These are phyloP conservation scores for Cymbopogon flexuosus DNA, from an alignment of 202 grass and related monocot species.

Conservation along the genomic window DNA sequence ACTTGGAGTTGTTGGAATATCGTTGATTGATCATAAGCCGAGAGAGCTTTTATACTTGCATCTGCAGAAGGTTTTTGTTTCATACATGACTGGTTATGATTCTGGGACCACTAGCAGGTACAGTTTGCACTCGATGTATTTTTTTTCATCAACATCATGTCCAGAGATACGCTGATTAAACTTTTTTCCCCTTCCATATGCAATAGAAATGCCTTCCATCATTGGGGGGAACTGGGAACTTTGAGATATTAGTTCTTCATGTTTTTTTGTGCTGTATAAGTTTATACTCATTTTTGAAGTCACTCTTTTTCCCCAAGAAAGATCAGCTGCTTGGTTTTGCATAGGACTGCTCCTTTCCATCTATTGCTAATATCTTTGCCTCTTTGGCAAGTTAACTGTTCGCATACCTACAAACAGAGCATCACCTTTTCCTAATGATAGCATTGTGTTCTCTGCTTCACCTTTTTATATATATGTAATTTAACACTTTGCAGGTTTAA, in stretches of 20 bases:
- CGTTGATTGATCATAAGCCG: constrained; percentile 88
- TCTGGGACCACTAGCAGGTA: constrained; percentile 90
- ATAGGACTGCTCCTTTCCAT: not conserved
- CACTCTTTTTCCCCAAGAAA: not conserved
- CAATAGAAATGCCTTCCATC: constrained; percentile 13
- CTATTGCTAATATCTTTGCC: not conserved
- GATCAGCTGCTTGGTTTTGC: constrained; percentile 2
- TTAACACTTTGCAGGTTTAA: constrained; percentile 68
- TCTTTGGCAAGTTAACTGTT: constrained; percentile 13
- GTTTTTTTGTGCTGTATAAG: constrained; percentile 5
- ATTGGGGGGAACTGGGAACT: not conserved
- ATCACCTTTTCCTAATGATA: constrained; percentile 6
- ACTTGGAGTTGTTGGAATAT: constrained; percentile 87
- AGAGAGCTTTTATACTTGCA: constrained; percentile 86
- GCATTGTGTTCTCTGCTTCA: not conserved
- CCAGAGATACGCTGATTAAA: not conserved
- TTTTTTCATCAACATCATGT: constrained; percentile 7
- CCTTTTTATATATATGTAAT: not conserved
- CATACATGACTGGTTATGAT: constrained; percentile 80
- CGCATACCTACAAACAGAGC: constrained; percentile 3
- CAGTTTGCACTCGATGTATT: constrained; percentile 5
- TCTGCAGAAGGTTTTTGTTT: constrained; percentile 82
- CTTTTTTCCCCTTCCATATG: not conserved
- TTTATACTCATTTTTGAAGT: constrained; percentile 6
- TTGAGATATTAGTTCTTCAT: constrained; percentile 16